phyloP scores from a whole-genome alignment of 176 grass and related monocot species.

The Rhynchospora pubera region DNA sequence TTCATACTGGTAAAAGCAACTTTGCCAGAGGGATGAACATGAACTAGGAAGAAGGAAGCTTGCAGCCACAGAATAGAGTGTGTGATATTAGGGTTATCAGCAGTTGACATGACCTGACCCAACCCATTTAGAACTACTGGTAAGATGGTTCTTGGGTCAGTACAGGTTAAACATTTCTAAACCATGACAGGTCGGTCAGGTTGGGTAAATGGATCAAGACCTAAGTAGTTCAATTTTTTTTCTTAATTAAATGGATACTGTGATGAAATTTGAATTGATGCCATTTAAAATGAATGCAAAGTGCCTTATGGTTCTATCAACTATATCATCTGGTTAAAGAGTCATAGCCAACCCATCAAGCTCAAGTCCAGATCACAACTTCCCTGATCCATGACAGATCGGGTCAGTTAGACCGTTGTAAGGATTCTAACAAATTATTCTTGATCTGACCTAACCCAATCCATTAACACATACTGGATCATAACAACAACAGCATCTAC shows the following conservation, averaged over 20 bases:
- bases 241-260: not conserved
- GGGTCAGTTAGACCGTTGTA: not conserved
- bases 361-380: not conserved
- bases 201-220: not conserved
- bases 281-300: not conserved
- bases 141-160: not conserved
- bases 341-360: not conserved
- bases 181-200: not conserved
- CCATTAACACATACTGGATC: not conserved
- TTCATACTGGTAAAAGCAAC: constrained; percentile 5
- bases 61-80: not conserved
- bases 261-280: not conserved
- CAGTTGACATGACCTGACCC: not conserved
- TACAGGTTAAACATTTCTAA: not conserved
- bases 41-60: not conserved
- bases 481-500: not conserved
- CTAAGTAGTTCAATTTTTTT: not conserved
- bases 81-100: not conserved
- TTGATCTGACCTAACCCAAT: not conserved
- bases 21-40: not conserved
- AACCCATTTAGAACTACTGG: not conserved
- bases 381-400: not conserved
- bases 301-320: not conserved
- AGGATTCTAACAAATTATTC: not conserved
- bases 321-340: no score